Conservation (phyloP, 1,139 yeast genomes). For the Taphrina flavorubra region DNA sequence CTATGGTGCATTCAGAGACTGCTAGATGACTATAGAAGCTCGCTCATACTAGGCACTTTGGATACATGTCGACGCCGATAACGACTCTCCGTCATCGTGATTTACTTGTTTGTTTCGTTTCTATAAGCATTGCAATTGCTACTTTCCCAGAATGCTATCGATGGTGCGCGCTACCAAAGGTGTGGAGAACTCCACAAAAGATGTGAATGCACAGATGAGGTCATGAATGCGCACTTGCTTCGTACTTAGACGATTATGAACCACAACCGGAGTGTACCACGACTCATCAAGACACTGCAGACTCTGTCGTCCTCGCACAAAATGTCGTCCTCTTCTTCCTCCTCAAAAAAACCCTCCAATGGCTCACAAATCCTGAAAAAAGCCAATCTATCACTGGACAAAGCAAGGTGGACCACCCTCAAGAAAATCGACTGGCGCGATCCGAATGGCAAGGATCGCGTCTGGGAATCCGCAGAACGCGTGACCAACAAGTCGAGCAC, state of each 20-base stretch:
- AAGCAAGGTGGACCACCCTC: slow-evolving; percentile 43
- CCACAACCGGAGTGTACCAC: not conserved
- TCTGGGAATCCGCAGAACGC: slow-evolving; percentile 44
- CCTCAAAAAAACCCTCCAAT: slow-evolving; percentile 22
- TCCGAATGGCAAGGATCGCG: slow-evolving; percentile 37
- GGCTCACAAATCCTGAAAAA: slow-evolving; percentile 40
- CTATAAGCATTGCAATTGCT: too few species aligned
- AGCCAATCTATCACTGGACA: slow-evolving; percentile 28
- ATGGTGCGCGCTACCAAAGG: too few species aligned
- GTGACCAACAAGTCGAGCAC: slow-evolving; percentile 34
- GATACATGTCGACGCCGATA: too few species aligned
- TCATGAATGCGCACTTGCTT: not conserved
- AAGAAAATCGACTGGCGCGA: slow-evolving; percentile 42
- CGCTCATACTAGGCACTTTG: too few species aligned
- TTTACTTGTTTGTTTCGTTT: too few species aligned
- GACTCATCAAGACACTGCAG: not conserved
- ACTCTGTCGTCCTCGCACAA: not conserved
- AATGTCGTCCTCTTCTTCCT: not conserved
- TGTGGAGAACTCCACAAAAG: slow-evolving; percentile 1
- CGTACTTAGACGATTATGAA: not conserved
- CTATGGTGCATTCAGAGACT: too few species aligned
- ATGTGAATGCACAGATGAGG: not conserved
- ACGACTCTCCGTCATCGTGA: too few species aligned
- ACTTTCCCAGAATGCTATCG: not conserved
- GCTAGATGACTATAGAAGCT: too few species aligned